Conservation (phyloP, 2,329 filamentous ascomycete species). For the Elsinoe batatas region DNA sequence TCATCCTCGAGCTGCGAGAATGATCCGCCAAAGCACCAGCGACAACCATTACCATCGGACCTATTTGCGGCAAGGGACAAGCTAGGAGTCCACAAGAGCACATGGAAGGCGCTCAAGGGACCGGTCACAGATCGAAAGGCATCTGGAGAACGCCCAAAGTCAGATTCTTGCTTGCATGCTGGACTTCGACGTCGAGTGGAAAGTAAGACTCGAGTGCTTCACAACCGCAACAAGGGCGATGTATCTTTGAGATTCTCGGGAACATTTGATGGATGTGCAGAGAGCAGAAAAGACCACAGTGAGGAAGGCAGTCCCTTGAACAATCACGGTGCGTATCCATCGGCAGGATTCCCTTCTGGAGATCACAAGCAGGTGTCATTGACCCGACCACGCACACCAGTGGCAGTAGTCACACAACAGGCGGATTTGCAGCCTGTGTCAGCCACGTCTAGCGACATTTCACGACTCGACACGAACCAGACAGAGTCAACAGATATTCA, state of each 20-base stretch:
- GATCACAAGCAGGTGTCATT: no score
- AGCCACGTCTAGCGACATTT: no score
- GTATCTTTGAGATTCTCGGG: not conserved
- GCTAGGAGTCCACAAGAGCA: not conserved
- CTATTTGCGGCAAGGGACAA: not conserved
- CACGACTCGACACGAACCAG: no score
- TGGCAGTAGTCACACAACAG: no score
- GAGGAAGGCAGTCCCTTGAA: not conserved
- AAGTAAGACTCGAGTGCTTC: not conserved
- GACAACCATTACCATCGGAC: not conserved
- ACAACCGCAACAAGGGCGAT: not conserved
- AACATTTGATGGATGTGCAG: not conserved
- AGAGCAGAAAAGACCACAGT: not conserved
- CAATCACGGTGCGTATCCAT: not conserved
- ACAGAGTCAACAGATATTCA: no score
- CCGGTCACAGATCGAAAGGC: not conserved
- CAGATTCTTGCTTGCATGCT: not conserved
- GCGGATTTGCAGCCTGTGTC: no score
- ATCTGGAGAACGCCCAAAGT: not conserved
- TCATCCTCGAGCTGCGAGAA: conserved; percentile 7
- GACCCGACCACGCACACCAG: no score
- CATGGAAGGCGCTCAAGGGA: not conserved
- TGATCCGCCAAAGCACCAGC: not conserved
- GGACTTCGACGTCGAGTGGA: not conserved
- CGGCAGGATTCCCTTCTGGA: not conserved